Evolutionary conservation across 148 eudicot species (phyloP).

Genomic region (Persicaria maculosa): DNA sequence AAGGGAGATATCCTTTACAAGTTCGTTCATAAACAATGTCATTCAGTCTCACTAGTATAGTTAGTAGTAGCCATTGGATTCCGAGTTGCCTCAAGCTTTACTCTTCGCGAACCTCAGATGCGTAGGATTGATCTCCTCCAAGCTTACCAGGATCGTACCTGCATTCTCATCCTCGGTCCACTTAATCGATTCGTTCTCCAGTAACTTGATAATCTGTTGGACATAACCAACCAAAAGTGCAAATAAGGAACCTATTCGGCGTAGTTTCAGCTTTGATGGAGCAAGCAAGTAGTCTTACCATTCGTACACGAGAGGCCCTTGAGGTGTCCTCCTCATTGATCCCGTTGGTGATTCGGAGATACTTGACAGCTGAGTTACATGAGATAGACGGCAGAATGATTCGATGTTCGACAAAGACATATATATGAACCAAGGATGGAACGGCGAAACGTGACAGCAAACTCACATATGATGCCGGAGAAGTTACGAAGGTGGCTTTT

Average conservation of each 20-base stretch:
- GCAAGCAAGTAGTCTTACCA: slow-evolving; percentile 19
- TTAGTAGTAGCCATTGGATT: too few relatives aligned
- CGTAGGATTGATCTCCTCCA: slow-evolving; percentile 31
- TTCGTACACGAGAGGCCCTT: slow-evolving; percentile 26
- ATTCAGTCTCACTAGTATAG: too few relatives aligned
- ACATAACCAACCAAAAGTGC: neutral
- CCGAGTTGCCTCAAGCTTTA: too few relatives aligned
- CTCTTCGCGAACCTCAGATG: slow-evolving; percentile 18
- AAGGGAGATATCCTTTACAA: too few relatives aligned
- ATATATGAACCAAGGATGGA: neutral
- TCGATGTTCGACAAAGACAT: neutral
- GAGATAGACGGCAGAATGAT: neutral
- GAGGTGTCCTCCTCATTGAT: slow-evolving; percentile 21
- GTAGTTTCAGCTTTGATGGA: neutral
- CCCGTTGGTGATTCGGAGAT: slow-evolving; percentile 30
- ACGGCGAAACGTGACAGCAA: neutral
- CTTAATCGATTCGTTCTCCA: slow-evolving; percentile 30
- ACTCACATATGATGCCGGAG: slow-evolving; percentile 41
- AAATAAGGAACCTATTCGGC: neutral
- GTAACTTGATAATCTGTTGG: slow-evolving; percentile 27
- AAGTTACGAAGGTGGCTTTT: slow-evolving; percentile 41
- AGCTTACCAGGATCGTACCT: slow-evolving; percentile 19
- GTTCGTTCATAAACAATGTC: too few relatives aligned
- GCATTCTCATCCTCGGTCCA: slow-evolving; percentile 32
- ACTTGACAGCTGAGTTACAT: slow-evolving; percentile 1